A percentile compares a stretch with the other conserved stretches of the same genome.
phyloP scores from a whole-genome alignment of 2,329 filamentous ascomycete species.

The Hypocreales sp. region DNA sequence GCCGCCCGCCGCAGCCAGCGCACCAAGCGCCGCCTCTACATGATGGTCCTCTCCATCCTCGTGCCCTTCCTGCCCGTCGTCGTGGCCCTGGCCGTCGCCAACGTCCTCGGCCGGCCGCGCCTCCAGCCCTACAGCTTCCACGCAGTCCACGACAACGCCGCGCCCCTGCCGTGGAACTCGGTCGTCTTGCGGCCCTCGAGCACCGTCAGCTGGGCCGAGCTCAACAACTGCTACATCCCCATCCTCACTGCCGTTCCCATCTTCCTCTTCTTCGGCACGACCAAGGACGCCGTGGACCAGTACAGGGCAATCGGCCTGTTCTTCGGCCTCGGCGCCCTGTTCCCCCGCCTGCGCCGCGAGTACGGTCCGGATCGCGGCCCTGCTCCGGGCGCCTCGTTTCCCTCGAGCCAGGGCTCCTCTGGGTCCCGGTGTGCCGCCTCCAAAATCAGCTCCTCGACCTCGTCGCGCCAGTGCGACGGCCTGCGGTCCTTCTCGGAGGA shows the following conservation, averaged over 20 bases:
- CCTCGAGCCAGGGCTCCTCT: conserved; percentile 6
- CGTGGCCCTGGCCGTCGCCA: conserved; percentile 22
- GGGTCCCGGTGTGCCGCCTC: background rate
- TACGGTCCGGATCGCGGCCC: conserved; percentile 19
- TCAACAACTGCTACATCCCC: conserved; percentile 33
- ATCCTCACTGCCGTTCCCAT: conserved; percentile 31
- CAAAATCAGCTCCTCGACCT: conserved; percentile 5
- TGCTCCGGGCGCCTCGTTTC: conserved; percentile 7
- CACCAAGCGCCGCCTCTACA: conserved; percentile 35
- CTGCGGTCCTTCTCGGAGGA: conserved; percentile 6
- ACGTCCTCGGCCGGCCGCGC: conserved; percentile 17
- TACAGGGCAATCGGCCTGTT: conserved; percentile 25
- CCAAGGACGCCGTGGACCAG: conserved; percentile 33
- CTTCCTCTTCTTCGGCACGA: conserved; percentile 39
- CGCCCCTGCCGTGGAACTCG: conserved; percentile 27
- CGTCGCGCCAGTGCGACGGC: conserved; percentile 6
- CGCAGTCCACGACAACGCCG: conserved; percentile 21
- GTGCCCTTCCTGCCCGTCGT: conserved; percentile 34
- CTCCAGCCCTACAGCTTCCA: conserved; percentile 23
- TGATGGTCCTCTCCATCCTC: conserved; percentile 36
- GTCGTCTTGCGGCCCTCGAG: conserved; percentile 29
- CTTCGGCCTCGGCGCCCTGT: conserved; percentile 10
- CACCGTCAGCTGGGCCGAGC: conserved; percentile 18
- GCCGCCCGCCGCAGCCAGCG: conserved; percentile 27
- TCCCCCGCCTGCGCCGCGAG: conserved; percentile 23